These are phyloP conservation scores for Helicostylum pulchrum DNA, from an alignment of 192 early-diverging fungal species.

Conservation along the genomic window DNA sequence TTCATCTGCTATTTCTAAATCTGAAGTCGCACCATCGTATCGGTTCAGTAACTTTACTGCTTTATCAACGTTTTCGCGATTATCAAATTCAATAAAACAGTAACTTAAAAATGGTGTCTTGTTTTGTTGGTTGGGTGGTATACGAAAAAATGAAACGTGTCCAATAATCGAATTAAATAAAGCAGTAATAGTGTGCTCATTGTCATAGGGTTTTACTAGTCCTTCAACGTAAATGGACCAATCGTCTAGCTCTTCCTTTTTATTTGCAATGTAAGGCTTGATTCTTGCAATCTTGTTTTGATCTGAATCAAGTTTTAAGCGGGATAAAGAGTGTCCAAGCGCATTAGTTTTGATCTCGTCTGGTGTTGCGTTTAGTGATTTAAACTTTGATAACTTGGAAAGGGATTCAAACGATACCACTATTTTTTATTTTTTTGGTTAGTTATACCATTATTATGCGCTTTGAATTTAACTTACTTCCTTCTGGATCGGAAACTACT, in stretches of 20 bases:
- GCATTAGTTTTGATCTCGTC: constrained; percentile 14
- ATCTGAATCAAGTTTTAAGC: constrained; percentile 1
- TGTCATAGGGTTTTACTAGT: constrained; percentile 12
- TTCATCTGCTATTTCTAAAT: not conserved
- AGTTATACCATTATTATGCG: not conserved
- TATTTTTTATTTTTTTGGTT: not conserved
- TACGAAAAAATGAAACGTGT: constrained; percentile 19
- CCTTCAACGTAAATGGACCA: constrained; percentile 34
- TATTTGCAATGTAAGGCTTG: constrained; percentile 16
- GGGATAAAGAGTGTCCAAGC: not conserved
- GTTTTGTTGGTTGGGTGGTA: constrained; percentile 10
- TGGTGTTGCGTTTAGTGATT: not conserved
- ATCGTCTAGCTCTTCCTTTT: constrained; percentile 23
- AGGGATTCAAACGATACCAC: constrained; percentile 13
- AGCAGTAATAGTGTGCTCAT: constrained; percentile 5
- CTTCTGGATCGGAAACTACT: constrained; percentile 7
- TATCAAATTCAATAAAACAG: constrained; percentile 35
- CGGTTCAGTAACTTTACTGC: constrained; percentile 10
- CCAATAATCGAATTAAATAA: constrained; percentile 18
- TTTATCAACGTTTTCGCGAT: constrained; percentile 5
- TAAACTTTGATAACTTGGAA: constrained; percentile 9
- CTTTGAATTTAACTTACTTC: constrained; percentile 5
- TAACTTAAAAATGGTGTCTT: not conserved
- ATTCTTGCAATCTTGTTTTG: constrained; percentile 6
- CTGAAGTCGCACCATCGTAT: no score